Evolutionary conservation across 805 yeast genomes (phyloP), one percentile per base, ranked within the genome.

Genomic region (Monosporozyma solicola): DNA sequence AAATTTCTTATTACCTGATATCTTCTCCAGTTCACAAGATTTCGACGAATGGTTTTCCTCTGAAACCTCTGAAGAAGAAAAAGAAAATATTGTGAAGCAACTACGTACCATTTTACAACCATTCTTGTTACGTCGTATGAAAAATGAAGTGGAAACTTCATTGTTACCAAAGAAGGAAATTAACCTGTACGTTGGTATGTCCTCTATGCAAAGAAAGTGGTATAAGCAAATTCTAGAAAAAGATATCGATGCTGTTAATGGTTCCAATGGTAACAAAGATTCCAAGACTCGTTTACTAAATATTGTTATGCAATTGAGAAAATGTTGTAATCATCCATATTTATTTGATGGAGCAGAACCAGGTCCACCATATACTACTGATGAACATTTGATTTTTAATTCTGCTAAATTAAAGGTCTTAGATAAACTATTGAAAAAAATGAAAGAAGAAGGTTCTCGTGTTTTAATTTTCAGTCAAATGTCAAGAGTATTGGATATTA

Each of bases 341-440:
- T 69, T 86, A 44, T 86, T 86, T 62, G 95, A 86, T 65, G 95
- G 95, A 45, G 94, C 92, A 1, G 95, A 86, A 63, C 94, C 94
- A 1, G 95, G 95, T 9, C 95, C 95, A 24, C 95, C 95, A 29
- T 86, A 74, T 61, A 86, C 94, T 9, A 86, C 92, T 0, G 95
- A 86, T 67, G 94, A 86, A 64, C 95, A 86, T 70, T 74, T 86
- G 64, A 83, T 86, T 31, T 84, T 68, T 66, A 86, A 86, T 64
- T 76, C 90, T 7, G 83, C 83, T 51, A 86, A 86, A 63, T 76
- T 86, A 76, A 76, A 83, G 48, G 84, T 86, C 24, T 71, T 86
- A 63, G 95, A 86, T 66, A 79, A 80, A 62, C 62, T 86, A 55
- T 70, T 86, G 64, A 79, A 76, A 59, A 82, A 82, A 57, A 74